These are phyloP conservation scores for Trichoderma afroharzianum DNA, from an alignment of 2,329 filamentous ascomycete genomes.

Conservation along the genomic window DNA sequence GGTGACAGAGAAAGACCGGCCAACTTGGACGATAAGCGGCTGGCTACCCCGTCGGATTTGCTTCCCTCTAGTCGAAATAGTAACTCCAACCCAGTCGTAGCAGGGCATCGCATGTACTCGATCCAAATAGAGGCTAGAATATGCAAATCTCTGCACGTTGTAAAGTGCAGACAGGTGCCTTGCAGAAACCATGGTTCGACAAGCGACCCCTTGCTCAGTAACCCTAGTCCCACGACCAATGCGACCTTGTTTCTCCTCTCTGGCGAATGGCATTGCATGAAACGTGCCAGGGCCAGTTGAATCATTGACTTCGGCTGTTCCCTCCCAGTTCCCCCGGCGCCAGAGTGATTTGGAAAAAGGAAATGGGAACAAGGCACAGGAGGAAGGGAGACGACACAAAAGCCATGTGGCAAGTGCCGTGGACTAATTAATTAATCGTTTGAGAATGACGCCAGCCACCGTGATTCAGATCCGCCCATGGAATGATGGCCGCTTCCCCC, in stretches of 20 bases:
- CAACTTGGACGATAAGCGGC: neutral
- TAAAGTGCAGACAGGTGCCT: slow-evolving; percentile 12
- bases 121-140: neutral
- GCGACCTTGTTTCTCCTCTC: neutral
- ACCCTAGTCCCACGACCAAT: slow-evolving; percentile 5
- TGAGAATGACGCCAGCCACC: slow-evolving; percentile 9
- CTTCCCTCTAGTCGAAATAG: neutral
- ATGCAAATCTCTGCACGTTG: slow-evolving; percentile 7
- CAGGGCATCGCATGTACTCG: neutral
- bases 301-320: slow-evolving; percentile 5
- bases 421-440: neutral
- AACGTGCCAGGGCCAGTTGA: neutral
- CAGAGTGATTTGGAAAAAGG: neutral
- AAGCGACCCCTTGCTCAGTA: neutral
- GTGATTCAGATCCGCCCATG: slow-evolving; percentile 5
- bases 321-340: neutral
- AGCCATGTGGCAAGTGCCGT: slow-evolving; percentile 14
- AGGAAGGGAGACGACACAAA: neutral
- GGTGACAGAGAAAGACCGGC: neutral
- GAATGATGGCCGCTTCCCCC: neutral
- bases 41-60: neutral
- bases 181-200: slow-evolving; percentile 10
- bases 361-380: neutral
- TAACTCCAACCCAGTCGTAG: neutral
- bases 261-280: neutral